Conservation (phyloP, 768 basidiomycete species). For the Chiua virens region DNA sequence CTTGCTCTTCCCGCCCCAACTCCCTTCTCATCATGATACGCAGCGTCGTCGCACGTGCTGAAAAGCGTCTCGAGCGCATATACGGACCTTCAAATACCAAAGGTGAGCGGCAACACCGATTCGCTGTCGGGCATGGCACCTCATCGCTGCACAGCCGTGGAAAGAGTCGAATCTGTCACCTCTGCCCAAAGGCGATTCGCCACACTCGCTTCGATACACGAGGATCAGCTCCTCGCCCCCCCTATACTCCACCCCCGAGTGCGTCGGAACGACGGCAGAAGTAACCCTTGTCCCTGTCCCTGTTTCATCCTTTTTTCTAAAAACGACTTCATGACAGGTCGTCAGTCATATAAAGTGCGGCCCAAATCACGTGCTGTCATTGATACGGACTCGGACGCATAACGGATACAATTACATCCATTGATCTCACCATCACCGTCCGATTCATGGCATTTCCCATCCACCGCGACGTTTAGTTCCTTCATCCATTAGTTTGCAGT, state of each 20-base stretch:
- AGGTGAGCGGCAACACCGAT: conserved; percentile 5
- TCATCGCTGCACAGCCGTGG: conserved; percentile 13
- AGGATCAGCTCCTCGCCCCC: conserved; percentile 18
- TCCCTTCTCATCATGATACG: conserved; percentile 1
- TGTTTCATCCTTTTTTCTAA: not conserved
- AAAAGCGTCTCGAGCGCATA: conserved; percentile 30
- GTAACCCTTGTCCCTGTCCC: conserved; percentile 8
- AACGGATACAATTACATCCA: too few relatives aligned
- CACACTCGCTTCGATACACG: not conserved
- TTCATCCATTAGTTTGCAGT: too few relatives aligned
- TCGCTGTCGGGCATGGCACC: not conserved
- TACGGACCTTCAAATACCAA: conserved; percentile 25
- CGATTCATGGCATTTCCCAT: too few relatives aligned
- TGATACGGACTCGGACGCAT: conserved; percentile 7
- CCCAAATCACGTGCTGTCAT: conserved; percentile 4
- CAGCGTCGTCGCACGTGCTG: conserved; percentile 25
- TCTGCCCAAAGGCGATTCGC: conserved; percentile 18
- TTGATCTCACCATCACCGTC: too few relatives aligned
- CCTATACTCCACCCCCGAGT: conserved; percentile 12
- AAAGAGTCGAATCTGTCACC: conserved; percentile 11
- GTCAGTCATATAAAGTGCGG: not conserved
- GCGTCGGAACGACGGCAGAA: conserved; percentile 7
- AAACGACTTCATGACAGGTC: not conserved
- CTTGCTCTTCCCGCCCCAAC: not conserved
- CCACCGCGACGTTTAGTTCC: too few relatives aligned